Base-by-base conservation (phyloP, 768 basidiomycete genomes). In the Tricholoma sp. region DNA sequence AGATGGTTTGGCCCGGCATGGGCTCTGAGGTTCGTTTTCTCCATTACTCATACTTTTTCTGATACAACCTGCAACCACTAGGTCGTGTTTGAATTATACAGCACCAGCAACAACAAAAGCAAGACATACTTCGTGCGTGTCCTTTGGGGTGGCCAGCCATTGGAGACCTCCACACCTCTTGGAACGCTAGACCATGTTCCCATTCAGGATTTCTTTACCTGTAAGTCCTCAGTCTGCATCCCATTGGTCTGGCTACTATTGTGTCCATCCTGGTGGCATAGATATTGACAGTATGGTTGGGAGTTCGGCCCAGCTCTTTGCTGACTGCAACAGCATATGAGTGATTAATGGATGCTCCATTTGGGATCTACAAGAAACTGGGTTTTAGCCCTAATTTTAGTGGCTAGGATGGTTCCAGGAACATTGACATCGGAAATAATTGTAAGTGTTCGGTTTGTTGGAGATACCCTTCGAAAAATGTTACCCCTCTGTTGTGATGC, bases 1-100 rank as follows among this genome's bases (percentile, higher is more conserved):
- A 74, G 50, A 82, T 82, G 79, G 78, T 77, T 11, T 82, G 80
- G 80, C 80, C 80, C 12, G 80, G 80, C 29, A 82, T 81, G 79
- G 79, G 79, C 27, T 74, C 77, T n/a, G 79, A 79, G 63, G 74
- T 72, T 57, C 18, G 52, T 27, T 34, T 12, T 18, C 4, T 47
- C 24, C 4, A 43, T 12, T 10, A 5, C 21, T 19, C 37, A 19
- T 39, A 18, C 18, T n/a, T 41, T 16, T 19, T 9, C 57, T 60
- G 31, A 56, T 18, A 12, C 27, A 8, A n/a, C 10, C 5, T 24
- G 34, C 27, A 21, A 4, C 10, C 18, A 31, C 19, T 43, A 75
- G 71, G 64, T 79, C 29, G 74, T 75, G 0, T 82, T 80, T 54
- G 80, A 82, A 57, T 65, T 82, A 6, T 81, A 80, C 45, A 54